Conservation (phyloP, 2,329 filamentous ascomycete genomes). For the Aspergillus calidoustus region DNA sequence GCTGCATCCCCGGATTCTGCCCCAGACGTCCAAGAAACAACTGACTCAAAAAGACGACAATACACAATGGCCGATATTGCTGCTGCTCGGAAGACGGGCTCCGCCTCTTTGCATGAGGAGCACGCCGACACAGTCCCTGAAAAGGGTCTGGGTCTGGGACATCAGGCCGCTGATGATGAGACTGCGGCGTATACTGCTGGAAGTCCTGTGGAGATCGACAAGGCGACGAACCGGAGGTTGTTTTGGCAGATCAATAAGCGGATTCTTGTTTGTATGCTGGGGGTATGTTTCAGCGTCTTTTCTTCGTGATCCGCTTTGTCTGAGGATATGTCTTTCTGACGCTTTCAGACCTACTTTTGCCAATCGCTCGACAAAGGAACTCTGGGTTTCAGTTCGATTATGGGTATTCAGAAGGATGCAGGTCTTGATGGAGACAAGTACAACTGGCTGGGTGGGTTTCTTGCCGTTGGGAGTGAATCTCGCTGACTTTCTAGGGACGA, state of each 20-base stretch:
- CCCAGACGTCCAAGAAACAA: not conserved
- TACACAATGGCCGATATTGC: not conserved
- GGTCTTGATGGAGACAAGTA: constrained; percentile 48
- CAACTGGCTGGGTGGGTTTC: constrained; percentile 32
- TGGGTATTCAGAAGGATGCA: constrained; percentile 32
- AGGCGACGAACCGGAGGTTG: constrained; percentile 23
- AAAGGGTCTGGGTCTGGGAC: not conserved
- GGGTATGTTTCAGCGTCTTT: not conserved
- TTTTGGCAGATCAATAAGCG: constrained; percentile 27
- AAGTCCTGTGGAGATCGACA: constrained; percentile 17
- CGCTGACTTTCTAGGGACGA: constrained; percentile 51
- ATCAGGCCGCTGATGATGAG: constrained; percentile 1
- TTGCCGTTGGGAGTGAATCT: not conserved
- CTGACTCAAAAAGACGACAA: not conserved
- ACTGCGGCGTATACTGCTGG: constrained; percentile 7
- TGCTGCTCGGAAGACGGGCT: not conserved
- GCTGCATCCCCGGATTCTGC: not conserved
- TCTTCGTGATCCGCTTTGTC: too few relatives aligned
- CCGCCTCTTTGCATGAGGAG: not conserved
- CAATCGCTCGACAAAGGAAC: constrained; percentile 30
- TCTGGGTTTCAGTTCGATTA: constrained; percentile 29
- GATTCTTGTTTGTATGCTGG: constrained; percentile 15
- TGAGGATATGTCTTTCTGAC: too few relatives aligned
- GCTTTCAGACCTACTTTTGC: constrained; percentile 24
- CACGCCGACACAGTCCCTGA: not conserved